phyloP scores from a whole-genome alignment of 148 eudicot genomes.

The Arbutus unedo region DNA sequence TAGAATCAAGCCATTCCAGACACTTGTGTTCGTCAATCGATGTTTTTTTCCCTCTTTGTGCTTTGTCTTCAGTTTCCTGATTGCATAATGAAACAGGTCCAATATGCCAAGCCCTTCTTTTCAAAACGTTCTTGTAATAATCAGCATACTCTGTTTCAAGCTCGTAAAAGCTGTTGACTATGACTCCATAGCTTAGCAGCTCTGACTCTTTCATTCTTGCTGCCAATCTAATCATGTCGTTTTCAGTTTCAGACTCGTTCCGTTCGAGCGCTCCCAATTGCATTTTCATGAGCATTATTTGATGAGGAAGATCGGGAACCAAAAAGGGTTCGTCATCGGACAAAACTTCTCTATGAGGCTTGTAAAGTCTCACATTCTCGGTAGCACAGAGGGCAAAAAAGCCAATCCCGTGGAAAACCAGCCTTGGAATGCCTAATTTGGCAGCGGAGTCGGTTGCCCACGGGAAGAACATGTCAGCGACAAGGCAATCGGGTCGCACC shows the following conservation, averaged over 20 bases:
- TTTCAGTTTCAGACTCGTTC: not conserved
- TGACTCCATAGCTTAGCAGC: slow-evolving; percentile 41
- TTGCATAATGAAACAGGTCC: slow-evolving; percentile 53
- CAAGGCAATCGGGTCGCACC: too few relatives aligned
- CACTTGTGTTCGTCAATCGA: slow-evolving; percentile 40
- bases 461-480: too few relatives aligned
- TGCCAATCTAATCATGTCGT: not conserved
- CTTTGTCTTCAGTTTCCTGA: slow-evolving; percentile 27
- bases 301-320: slow-evolving; percentile 37
- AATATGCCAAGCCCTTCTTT: slow-evolving; percentile 48
- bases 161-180: slow-evolving; percentile 63
- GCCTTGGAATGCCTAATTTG: slow-evolving; percentile 42
- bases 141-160: slow-evolving; percentile 58
- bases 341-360: slow-evolving; percentile 34
- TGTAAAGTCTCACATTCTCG: slow-evolving; percentile 20
- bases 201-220: slow-evolving; percentile 25
- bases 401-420: slow-evolving; percentile 47
- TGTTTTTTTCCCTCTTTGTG: slow-evolving; percentile 37
- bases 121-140: slow-evolving; percentile 35
- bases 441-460: slow-evolving; percentile 1
- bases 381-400: slow-evolving; percentile 30
- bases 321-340: slow-evolving; percentile 41
- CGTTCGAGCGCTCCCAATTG: slow-evolving; percentile 12
- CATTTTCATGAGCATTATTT: slow-evolving; percentile 26
- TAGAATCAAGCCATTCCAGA: slow-evolving; percentile 58